Conservation (phyloP, 225 moss, liverwort and hornwort species). For the Neckera pumila region DNA sequence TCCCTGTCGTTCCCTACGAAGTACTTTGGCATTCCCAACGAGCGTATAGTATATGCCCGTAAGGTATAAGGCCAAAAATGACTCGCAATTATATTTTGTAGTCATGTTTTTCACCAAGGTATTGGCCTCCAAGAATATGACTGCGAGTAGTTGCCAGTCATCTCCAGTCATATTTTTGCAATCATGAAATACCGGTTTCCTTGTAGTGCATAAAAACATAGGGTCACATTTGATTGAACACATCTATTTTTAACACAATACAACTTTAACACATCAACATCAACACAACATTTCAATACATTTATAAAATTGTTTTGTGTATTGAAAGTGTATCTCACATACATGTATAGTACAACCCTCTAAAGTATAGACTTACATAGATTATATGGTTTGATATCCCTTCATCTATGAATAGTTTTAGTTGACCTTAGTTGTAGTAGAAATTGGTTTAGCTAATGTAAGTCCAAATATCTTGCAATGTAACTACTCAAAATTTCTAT, state of each 20-base stretch:
- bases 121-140: too few relatives aligned
- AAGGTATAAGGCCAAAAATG: too few relatives aligned
- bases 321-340: neutral
- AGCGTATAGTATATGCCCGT: too few relatives aligned
- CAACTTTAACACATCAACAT: too few relatives aligned
- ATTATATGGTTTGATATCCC: neutral
- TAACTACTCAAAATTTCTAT: neutral
- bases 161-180: too few relatives aligned
- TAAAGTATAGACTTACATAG: neutral
- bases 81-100: too few relatives aligned
- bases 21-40: too few relatives aligned
- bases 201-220: too few relatives aligned
- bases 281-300: neutral
- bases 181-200: too few relatives aligned
- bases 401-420: neutral
- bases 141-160: too few relatives aligned
- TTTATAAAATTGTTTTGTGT: neutral
- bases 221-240: neutral
- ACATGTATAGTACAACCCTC: rapidly evolving
- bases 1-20: too few relatives aligned
- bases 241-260: neutral
- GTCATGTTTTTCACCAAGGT: too few relatives aligned
- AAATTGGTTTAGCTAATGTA: neutral
- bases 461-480: neutral
- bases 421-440: neutral